These are phyloP conservation scores for Balamuthia mandrillaris DNA, from an alignment of 208 protist species.

Conservation along the genomic window DNA sequence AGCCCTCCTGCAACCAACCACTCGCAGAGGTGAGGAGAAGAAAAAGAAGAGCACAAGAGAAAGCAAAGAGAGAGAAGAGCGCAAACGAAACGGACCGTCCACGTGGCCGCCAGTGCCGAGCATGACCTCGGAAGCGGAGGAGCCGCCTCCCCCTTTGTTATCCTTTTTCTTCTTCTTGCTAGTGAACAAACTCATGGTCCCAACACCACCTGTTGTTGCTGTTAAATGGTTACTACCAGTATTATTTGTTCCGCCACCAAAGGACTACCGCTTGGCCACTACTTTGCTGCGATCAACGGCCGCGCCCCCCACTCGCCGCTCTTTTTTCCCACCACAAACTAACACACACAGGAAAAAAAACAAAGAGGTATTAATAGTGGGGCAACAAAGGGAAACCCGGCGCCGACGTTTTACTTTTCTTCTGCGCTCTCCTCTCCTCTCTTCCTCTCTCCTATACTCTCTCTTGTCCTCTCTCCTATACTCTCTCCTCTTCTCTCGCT, in stretches of 20 bases:
- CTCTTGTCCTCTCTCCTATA: too few species aligned
- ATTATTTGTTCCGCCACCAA: neutral
- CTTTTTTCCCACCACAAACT: neutral
- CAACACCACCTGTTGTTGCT: too few species aligned
- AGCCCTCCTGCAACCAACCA: neutral
- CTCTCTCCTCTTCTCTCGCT: too few species aligned
- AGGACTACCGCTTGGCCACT: neutral
- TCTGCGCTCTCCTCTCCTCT: too few species aligned
- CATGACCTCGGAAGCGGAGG: neutral
- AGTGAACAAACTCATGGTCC: too few species aligned
- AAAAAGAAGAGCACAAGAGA: neutral
- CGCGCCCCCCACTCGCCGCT: neutral
- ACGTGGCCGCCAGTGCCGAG: neutral
- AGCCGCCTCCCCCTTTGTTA: neutral
- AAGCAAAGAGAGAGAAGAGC: neutral
- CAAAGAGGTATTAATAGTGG: neutral
- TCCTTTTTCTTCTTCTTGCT: conserved; percentile 1
- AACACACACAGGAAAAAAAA: neutral
- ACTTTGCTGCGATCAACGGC: neutral
- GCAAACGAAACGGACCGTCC: neutral
- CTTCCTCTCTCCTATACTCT: too few species aligned
- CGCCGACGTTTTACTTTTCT: too few species aligned
- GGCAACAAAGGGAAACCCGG: neutral
- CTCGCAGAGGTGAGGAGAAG: neutral
- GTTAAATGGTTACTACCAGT: neutral